A percentile compares a stretch with the other conserved stretches of the same genome.
Evolutionary conservation across 2,329 filamentous ascomycete species (phyloP).

Genomic region (Venturia aucupariae): DNA sequence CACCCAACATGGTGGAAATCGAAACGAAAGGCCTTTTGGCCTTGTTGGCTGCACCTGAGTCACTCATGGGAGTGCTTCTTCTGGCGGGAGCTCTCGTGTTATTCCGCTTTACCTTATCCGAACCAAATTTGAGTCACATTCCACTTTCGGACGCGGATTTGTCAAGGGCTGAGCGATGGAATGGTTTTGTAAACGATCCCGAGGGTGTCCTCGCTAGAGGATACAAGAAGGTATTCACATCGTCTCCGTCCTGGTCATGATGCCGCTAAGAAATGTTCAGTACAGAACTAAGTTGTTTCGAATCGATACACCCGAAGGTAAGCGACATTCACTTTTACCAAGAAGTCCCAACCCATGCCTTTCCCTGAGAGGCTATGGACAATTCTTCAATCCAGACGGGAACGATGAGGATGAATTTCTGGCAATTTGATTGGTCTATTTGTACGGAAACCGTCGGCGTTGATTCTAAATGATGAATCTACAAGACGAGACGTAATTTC

Average conservation of each 20-base stretch:
- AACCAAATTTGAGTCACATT: not conserved
- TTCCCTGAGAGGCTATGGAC: no score
- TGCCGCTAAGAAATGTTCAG: not conserved
- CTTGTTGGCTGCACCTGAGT: not conserved
- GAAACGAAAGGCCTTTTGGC: not conserved
- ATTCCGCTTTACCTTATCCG: not conserved
- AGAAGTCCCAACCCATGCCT: no score
- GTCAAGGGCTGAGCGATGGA: not conserved
- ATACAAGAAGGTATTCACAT: not conserved
- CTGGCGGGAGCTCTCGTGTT: not conserved
- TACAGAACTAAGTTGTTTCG: not conserved
- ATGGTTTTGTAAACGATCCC: not conserved
- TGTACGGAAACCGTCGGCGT: no score
- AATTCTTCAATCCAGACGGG: no score
- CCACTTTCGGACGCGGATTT: not conserved
- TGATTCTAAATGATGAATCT: no score
- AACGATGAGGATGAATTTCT: no score
- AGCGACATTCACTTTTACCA: no score
- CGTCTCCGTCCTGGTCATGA: not conserved
- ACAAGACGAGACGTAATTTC: no score
- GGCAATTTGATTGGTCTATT: no score
- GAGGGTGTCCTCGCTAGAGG: not conserved
- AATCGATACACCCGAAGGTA: not conserved
- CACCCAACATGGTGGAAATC: not conserved
- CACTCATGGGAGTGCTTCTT: not conserved